A percentile compares a stretch with the other conserved stretches of the same genome.
phyloP scores from a whole-genome alignment of 176 grass and related monocot species.

The Bonia amplexicaulis region DNA sequence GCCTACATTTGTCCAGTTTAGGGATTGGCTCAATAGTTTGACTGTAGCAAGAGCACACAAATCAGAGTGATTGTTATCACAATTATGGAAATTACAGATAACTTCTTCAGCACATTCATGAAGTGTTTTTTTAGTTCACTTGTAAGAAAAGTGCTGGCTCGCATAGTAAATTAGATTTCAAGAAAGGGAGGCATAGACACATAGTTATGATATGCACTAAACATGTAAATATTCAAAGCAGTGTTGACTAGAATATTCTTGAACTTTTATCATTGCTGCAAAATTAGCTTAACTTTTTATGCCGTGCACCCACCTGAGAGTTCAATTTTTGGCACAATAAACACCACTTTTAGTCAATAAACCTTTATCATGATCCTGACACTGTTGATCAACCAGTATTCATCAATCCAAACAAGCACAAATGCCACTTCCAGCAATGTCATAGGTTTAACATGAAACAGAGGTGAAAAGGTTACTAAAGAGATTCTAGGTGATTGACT shows the following conservation, averaged over 20 bases:
- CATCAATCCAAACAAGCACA: not conserved
- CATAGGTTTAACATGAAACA: not conserved
- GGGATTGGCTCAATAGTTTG: not conserved
- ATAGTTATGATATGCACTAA: too few species aligned
- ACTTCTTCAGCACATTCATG: not conserved
- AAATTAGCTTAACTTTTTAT: too few species aligned
- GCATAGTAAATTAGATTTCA: not conserved
- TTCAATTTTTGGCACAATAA: not conserved
- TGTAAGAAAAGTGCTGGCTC: not conserved
- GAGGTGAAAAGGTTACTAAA: not conserved
- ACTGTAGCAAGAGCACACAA: not conserved
- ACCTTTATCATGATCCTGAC: too few species aligned
- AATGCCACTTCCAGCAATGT: not conserved
- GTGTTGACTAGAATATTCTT: too few species aligned
- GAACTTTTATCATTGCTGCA: too few species aligned
- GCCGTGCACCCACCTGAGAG: too few species aligned
- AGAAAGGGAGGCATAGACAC: not conserved
- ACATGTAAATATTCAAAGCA: too few species aligned
- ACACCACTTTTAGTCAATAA: too few species aligned
- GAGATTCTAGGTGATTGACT: not conserved
- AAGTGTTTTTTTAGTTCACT: not conserved
- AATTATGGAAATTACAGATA: not conserved
- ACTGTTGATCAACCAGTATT: too few species aligned
- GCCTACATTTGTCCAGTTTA: not conserved
- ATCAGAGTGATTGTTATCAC: not conserved